Percentiles rank a stretch among this genome's conserved stretches.
Conservation (phyloP, 2,329 filamentous ascomycete genomes). For the Aspergillus sp. region DNA sequence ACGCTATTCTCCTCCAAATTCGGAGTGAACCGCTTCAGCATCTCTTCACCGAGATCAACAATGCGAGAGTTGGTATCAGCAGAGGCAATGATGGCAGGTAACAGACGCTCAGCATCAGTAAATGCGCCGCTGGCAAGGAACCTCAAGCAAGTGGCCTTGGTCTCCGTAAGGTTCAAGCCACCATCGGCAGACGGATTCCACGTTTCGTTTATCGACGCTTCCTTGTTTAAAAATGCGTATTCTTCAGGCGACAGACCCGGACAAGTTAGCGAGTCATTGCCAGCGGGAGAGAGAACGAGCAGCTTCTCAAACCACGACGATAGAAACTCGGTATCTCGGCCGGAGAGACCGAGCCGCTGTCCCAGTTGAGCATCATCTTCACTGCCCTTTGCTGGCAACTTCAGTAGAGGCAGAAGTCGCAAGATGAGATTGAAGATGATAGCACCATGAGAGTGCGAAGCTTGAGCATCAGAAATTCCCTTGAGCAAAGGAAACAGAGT, state of each 20-base stretch:
- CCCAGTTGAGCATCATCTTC: slow-evolving; percentile 66
- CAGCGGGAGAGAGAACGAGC: slow-evolving; percentile 54
- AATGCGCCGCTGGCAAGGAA: slow-evolving; percentile 82
- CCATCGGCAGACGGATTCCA: slow-evolving; percentile 54
- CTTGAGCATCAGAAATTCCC: slow-evolving; percentile 54
- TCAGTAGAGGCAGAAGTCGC: slow-evolving; percentile 58
- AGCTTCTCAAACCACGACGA: slow-evolving; percentile 68
- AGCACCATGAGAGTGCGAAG: slow-evolving; percentile 47
- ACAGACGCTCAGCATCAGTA: slow-evolving; percentile 68
- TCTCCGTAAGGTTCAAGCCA: slow-evolving; percentile 58
- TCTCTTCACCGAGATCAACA: slow-evolving; percentile 75
- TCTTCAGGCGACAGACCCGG: slow-evolving; percentile 58
- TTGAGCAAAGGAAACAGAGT: slow-evolving; percentile 62
- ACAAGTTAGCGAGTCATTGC: slow-evolving; percentile 35
- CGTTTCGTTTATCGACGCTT: slow-evolving; percentile 36
- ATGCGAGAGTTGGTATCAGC: slow-evolving; percentile 74
- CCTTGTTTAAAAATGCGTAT: slow-evolving; percentile 59
- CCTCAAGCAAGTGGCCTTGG: slow-evolving; percentile 58
- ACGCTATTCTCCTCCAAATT: slow-evolving; percentile 59
- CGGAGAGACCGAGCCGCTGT: slow-evolving; percentile 54
- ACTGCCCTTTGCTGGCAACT: slow-evolving; percentile 63
- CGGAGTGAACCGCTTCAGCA: slow-evolving; percentile 66
- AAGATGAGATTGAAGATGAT: slow-evolving; percentile 76
- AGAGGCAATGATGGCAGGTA: slow-evolving; percentile 74
- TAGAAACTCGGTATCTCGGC: slow-evolving; percentile 65